Conservation (phyloP, 2,329 filamentous ascomycete genomes). For the Graphilbum fragrans region DNA sequence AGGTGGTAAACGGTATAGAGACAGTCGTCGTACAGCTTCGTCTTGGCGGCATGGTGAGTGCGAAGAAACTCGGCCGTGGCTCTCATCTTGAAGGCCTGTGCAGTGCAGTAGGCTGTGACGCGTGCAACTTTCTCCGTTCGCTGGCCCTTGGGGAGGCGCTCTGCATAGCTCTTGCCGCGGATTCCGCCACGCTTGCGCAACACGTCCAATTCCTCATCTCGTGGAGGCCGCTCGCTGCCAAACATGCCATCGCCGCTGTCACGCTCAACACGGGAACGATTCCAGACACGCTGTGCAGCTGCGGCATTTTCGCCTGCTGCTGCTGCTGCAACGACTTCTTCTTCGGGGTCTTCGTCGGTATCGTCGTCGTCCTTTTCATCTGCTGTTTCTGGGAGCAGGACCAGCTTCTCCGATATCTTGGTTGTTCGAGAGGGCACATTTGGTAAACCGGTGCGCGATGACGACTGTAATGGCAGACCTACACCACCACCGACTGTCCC, state of each 20-base stretch:
- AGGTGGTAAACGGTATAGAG: conserved; percentile 92
- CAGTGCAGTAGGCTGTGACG: conserved; percentile 92
- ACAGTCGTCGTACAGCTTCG: conserved; percentile 96
- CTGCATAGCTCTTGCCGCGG: conserved; percentile 80
- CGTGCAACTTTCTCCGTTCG: conserved; percentile 78
- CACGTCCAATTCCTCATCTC: conserved; percentile 55
- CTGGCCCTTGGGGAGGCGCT: conserved; percentile 79
- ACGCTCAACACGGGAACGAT: conserved; percentile 24
- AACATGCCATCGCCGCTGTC: conserved; percentile 16
- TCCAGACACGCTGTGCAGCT: conserved; percentile 26
- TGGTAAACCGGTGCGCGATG: conserved; percentile 30
- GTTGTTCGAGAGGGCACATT: conserved; percentile 74
- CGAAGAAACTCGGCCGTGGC: conserved; percentile 81
- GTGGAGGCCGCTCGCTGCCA: conserved; percentile 38
- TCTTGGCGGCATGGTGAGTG: conserved; percentile 77
- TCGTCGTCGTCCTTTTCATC: conserved; percentile 46
- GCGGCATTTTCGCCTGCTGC: conserved; percentile 46
- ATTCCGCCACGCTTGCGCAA: conserved; percentile 49
- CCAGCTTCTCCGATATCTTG: conserved; percentile 94
- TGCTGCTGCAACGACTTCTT: conserved; percentile 1
- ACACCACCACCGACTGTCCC: neutral
- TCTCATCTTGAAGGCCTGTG: conserved; percentile 83
- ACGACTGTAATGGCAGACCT: neutral
- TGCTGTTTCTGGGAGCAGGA: conserved; percentile 75
- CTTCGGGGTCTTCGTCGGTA: conserved; percentile 33